phyloP scores from a whole-genome alignment of 1,284 basidiomycete genomes.

The Pterula multifida region DNA sequence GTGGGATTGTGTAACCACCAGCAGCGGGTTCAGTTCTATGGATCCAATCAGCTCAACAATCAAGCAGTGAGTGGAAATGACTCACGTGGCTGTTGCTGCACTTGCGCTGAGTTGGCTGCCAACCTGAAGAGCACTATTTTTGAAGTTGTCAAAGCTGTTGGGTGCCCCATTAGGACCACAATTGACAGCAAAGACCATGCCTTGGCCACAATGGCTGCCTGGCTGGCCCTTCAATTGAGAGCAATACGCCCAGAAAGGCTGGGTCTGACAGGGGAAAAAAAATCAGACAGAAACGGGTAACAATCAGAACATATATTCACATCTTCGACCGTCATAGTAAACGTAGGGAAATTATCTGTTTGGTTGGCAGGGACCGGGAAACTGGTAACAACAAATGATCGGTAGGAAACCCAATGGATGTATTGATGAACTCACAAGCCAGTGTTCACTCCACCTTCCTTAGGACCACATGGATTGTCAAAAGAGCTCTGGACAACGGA shows the following conservation, averaged over 20 bases:
- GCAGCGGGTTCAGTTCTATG: constrained; percentile 18
- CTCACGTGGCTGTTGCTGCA: constrained; percentile 22
- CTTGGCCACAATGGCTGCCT: constrained; percentile 42
- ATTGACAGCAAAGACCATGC: constrained; percentile 59
- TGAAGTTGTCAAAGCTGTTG: constrained; percentile 48
- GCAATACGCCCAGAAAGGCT: constrained; percentile 43
- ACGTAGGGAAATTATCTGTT: constrained; percentile 38
- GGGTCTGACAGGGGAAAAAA: constrained; percentile 19
- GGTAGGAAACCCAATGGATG: constrained; percentile 1
- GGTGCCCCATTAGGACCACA: constrained; percentile 35
- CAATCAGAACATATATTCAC: constrained; percentile 20
- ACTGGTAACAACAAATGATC: constrained; percentile 19
- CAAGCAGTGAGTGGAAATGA: constrained; percentile 19
- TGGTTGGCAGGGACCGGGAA: constrained; percentile 35
- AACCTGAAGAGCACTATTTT: constrained; percentile 35
- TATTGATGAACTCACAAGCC: constrained; percentile 35
- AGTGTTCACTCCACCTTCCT: constrained; percentile 39
- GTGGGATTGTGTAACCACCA: constrained; percentile 15
- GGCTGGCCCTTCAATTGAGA: constrained; percentile 27
- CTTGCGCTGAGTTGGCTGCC: constrained; percentile 31
- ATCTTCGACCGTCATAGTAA: constrained; percentile 41
- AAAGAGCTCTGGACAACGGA: constrained; percentile 48
- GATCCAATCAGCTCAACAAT: constrained; percentile 22
- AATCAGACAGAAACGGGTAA: not conserved
- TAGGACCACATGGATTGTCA: constrained; percentile 31